Percentiles rank a stretch among this genome's conserved stretches.
Conservation (phyloP, 2,329 filamentous ascomycete species). For the Penicillium brevicompactum region DNA sequence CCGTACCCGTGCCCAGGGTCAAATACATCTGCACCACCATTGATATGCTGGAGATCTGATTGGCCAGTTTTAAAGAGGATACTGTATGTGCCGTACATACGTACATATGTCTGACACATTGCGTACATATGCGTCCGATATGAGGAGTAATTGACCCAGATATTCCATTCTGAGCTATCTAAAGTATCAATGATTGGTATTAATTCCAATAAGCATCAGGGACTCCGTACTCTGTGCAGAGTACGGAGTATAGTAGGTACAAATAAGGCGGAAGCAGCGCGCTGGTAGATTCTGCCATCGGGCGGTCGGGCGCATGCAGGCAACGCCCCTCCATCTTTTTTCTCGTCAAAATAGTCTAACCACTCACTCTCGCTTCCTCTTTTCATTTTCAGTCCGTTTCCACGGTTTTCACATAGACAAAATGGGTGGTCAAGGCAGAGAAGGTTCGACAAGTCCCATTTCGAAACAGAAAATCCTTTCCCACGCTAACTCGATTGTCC, state of each 20-base stretch:
- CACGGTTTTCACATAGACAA: slow-evolving; percentile 9
- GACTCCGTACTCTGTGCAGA: too few relatives aligned
- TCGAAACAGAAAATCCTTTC: slow-evolving; percentile 15
- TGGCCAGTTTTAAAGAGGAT: too few relatives aligned
- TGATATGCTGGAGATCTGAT: too few relatives aligned
- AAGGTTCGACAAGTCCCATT: slow-evolving; percentile 50
- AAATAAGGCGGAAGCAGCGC: not conserved
- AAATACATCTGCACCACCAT: too few relatives aligned
- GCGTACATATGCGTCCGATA: too few relatives aligned
- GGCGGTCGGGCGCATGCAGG: slow-evolving; percentile 6
- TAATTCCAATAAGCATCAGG: too few relatives aligned
- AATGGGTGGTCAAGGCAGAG: slow-evolving; percentile 70
- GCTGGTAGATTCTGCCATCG: not conserved
- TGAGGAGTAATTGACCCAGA: too few relatives aligned
- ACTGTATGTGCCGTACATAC: too few relatives aligned
- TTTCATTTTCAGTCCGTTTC: slow-evolving; percentile 7
- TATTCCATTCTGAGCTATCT: too few relatives aligned
- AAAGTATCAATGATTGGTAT: too few relatives aligned
- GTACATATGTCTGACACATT: too few relatives aligned
- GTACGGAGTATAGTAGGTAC: not conserved
- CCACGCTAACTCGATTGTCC: slow-evolving; percentile 17
- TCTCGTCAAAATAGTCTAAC: slow-evolving; percentile 5
- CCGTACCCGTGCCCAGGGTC: too few relatives aligned
- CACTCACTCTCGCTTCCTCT: not conserved
- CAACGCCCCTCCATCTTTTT: slow-evolving; percentile 21